phyloP scores from a whole-genome alignment of 1,139 yeast genomes.

The Nematodospora anomalae region DNA sequence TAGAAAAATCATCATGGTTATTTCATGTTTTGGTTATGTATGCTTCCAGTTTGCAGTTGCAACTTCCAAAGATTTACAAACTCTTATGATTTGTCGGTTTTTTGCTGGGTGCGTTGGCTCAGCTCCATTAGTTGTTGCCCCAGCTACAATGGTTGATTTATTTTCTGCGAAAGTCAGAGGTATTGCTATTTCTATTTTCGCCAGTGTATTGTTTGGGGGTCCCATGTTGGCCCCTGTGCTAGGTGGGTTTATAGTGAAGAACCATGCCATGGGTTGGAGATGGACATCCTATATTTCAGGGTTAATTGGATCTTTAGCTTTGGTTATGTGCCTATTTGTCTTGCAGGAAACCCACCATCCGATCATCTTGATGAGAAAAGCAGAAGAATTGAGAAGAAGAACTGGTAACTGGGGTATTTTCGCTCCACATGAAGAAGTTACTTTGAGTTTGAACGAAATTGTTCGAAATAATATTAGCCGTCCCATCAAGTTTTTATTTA shows the following conservation, averaged over 20 bases:
- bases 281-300: slow-evolving; percentile 59
- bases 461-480: slow-evolving; percentile 67
- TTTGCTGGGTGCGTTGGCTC: slow-evolving; percentile 45
- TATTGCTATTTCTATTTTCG: slow-evolving; percentile 34
- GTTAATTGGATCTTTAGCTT: slow-evolving; percentile 41
- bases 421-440: slow-evolving; percentile 78
- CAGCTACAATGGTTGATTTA: slow-evolving; percentile 44
- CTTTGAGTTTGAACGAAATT: slow-evolving; percentile 60
- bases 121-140: slow-evolving; percentile 43
- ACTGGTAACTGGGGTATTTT: slow-evolving; percentile 74
- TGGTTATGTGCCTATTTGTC: slow-evolving; percentile 29
- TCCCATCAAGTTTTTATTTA: slow-evolving; percentile 65
- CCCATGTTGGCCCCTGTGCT: slow-evolving; percentile 47
- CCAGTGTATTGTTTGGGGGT: slow-evolving; percentile 42
- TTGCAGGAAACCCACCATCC: slow-evolving; percentile 53
- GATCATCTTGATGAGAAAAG: slow-evolving; percentile 57
- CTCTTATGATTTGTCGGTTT: slow-evolving; percentile 41
- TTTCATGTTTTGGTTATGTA: slow-evolving; percentile 32
- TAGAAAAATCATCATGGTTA: slow-evolving; percentile 30
- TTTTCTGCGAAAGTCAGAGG: slow-evolving; percentile 36
- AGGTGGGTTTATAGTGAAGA: slow-evolving; percentile 36
- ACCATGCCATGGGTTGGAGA: slow-evolving; percentile 49
- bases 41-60: slow-evolving; percentile 41
- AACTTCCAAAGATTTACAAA: slow-evolving; percentile 40
- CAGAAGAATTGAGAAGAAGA: slow-evolving; percentile 56